Conservation (phyloP, 352 stramenopile genomes). For the Globisporangium okanoganense region DNA sequence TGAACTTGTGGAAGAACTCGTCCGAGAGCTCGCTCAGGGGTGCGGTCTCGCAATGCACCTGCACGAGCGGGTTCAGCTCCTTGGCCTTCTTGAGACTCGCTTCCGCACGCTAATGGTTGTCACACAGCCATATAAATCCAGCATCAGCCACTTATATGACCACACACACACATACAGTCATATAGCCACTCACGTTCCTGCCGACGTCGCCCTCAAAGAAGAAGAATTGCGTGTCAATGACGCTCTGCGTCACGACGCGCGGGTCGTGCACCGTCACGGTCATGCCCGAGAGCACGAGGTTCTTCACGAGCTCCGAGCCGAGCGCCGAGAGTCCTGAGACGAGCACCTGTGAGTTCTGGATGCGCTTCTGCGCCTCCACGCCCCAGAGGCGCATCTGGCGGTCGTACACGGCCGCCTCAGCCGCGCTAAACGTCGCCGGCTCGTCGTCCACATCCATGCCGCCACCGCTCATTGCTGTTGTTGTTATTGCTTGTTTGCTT, state of each 20-base stretch:
- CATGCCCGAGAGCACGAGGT: slow-evolving; percentile 96
- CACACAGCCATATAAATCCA: slow-evolving; percentile 12
- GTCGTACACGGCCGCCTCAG: slow-evolving; percentile 96
- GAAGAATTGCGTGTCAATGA: slow-evolving; percentile 84
- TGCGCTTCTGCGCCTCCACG: slow-evolving; percentile 93
- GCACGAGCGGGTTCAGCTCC: slow-evolving; percentile 94
- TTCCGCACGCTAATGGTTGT: slow-evolving; percentile 50
- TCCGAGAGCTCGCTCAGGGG: slow-evolving; percentile 44
- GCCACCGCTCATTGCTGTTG: background rate
- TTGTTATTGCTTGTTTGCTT: background rate
- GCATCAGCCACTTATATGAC: background rate
- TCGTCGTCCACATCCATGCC: slow-evolving; percentile 8
- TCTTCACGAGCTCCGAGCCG: slow-evolving; percentile 95
- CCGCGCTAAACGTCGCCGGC: slow-evolving; percentile 56
- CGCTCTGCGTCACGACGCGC: slow-evolving; percentile 32
- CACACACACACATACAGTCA: background rate
- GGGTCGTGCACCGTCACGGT: slow-evolving; percentile 91
- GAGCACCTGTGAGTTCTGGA: slow-evolving; percentile 87
- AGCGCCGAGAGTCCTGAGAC: slow-evolving; percentile 84
- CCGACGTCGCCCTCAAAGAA: slow-evolving; percentile 63
- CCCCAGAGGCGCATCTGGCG: slow-evolving; percentile 99
- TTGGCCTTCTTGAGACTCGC: slow-evolving; percentile 81
- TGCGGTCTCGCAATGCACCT: slow-evolving; percentile 77
- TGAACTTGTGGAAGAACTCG: slow-evolving; percentile 85
- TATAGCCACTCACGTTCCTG: slow-evolving; percentile 48